Conservation (phyloP, 306 rosid species). For the Begonia fuchsioides region DNA sequence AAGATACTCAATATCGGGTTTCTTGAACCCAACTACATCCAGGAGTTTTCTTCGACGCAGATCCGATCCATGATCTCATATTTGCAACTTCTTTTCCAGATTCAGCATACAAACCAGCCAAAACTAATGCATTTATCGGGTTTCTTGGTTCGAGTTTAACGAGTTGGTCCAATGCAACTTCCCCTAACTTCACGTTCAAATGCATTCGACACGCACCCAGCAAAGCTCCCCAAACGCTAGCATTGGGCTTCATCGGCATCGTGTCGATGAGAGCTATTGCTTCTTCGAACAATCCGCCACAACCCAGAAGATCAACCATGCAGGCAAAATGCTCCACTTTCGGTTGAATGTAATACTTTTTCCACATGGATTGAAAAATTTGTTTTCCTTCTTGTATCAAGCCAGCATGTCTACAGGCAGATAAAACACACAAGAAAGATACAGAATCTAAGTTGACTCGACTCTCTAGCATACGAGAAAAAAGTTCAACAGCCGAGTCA, state of each 20-base stretch:
- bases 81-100: conserved; percentile 34
- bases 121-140: conserved; percentile 31
- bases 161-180: conserved; percentile 45
- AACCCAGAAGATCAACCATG: conserved; percentile 57
- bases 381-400: conserved; percentile 35
- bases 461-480: conserved; percentile 40
- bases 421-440: conserved; percentile 41
- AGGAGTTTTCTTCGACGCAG: conserved; percentile 44
- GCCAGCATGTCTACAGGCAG: conserved; percentile 71
- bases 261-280: conserved; percentile 19
- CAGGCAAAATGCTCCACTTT: conserved; percentile 60
- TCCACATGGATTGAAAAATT: conserved; percentile 36
- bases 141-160: conserved; percentile 51
- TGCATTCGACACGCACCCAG: conserved; percentile 57
- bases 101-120: conserved; percentile 48
- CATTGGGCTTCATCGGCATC: conserved; percentile 49
- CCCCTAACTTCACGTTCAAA: conserved; percentile 46
- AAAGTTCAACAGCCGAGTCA: conserved; percentile 27
- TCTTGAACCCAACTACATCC: conserved; percentile 59
- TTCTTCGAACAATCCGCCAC: conserved; percentile 55
- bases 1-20: no score
- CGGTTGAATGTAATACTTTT: conserved; percentile 33
- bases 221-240: conserved; percentile 72
- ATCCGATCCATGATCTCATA: conserved; percentile 26
- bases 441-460: conserved; percentile 32